phyloP scores from a whole-genome alignment of 192 early-diverging fungal genomes.

The Coemansia sp. region DNA sequence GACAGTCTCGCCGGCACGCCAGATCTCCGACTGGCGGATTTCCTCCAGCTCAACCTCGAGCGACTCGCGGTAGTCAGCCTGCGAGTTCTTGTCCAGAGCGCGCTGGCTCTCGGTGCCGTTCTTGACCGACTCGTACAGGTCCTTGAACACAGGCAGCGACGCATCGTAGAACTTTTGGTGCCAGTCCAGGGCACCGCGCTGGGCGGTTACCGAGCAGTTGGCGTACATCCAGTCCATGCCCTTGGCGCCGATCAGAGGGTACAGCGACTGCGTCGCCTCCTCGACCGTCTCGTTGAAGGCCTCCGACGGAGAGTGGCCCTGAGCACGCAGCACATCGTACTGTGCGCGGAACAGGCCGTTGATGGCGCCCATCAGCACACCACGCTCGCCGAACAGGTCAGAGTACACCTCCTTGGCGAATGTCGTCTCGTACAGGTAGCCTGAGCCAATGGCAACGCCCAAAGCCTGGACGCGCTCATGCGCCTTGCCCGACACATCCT shows the following conservation, averaged over 20 bases:
- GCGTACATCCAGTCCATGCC: constrained; percentile 99
- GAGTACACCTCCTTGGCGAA: constrained; percentile 97
- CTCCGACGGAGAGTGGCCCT: constrained; percentile 95
- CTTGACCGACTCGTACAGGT: constrained; percentile 83
- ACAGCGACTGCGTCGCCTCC: constrained; percentile 97
- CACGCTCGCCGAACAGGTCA: constrained; percentile 95
- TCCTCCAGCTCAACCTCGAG: constrained; percentile 89
- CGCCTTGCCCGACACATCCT: constrained; percentile 92
- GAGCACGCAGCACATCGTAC: constrained; percentile 91
- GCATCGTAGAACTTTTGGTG: constrained; percentile 88
- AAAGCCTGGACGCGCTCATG: constrained; percentile 88
- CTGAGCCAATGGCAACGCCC: constrained; percentile 92
- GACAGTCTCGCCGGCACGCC: constrained; percentile 86
- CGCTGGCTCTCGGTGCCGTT: constrained; percentile 86
- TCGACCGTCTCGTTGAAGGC: constrained; percentile 99
- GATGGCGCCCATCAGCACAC: constrained; percentile 97
- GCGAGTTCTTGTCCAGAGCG: constrained; percentile 83
- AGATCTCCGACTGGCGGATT: constrained; percentile 90
- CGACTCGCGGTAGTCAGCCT: constrained; percentile 87
- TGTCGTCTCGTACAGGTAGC: constrained; percentile 97
- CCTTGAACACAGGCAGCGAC: constrained; percentile 91
- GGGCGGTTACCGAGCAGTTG: constrained; percentile 95
- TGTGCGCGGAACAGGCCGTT: constrained; percentile 95
- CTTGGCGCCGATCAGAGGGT: constrained; percentile 92
- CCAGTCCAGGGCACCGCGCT: constrained; percentile 97